These are phyloP conservation scores for Xylaria sp. DNA, from an alignment of 2,329 filamentous ascomycete species.

Conservation along the genomic window DNA sequence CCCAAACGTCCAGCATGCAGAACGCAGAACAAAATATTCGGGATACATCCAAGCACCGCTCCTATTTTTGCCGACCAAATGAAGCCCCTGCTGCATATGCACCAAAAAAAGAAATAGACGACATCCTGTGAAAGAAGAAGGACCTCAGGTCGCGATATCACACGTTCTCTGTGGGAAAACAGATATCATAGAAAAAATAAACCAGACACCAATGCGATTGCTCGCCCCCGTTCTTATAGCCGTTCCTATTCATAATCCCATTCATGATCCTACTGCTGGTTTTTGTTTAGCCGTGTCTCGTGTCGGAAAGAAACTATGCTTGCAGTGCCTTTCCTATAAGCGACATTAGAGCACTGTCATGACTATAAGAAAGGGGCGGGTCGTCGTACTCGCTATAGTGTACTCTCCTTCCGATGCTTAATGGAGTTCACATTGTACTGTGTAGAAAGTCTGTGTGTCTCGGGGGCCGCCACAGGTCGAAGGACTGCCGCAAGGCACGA, in stretches of 20 bases:
- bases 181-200: conserved; percentile 33
- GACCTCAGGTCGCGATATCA: conserved; percentile 23
- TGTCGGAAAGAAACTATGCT: not conserved
- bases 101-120: conserved; percentile 21
- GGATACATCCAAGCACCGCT: conserved; percentile 26
- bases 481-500: conserved; percentile 34
- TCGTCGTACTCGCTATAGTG: conserved; percentile 11
- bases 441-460: conserved; percentile 19
- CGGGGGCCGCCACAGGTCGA: conserved; percentile 20
- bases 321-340: conserved; percentile 21
- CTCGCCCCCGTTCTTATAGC: conserved; percentile 45
- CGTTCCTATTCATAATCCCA: conserved; percentile 29
- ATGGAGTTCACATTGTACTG: conserved; percentile 25
- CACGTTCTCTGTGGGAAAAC: conserved; percentile 28
- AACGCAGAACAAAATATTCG: conserved; percentile 15
- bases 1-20: conserved; percentile 12
- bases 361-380: not conserved
- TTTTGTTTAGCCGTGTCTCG: conserved; percentile 6
- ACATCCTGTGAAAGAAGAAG: conserved; percentile 20
- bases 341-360: conserved; percentile 14
- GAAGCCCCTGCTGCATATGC: conserved; percentile 30
- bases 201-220: conserved; percentile 42
- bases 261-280: too few relatives aligned
- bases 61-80: conserved; percentile 30
- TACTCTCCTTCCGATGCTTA: not conserved